Evolutionary conservation across 1,284 basidiomycete genomes (phyloP).

Genomic region (Puccinia hordei): DNA sequence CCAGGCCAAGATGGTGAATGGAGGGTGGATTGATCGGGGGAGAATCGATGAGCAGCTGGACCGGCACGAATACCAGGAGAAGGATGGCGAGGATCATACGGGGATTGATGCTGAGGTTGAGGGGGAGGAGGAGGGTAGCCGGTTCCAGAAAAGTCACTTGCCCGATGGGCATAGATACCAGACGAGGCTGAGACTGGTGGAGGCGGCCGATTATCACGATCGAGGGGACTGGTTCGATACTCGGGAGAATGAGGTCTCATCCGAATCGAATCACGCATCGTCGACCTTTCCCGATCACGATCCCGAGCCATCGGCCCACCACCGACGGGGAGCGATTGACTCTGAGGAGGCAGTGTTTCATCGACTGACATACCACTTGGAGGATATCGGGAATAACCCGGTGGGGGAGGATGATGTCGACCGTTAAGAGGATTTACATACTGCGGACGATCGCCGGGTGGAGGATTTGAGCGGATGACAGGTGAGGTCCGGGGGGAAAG

Average conservation of each 20-base stretch:
- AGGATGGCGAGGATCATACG: conserved; percentile 42
- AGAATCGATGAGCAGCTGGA: conserved; percentile 21
- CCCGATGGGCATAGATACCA: conserved; percentile 29
- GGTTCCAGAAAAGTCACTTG: conserved; percentile 12
- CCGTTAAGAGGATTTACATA: conserved; percentile 6
- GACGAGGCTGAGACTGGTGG: conserved; percentile 1
- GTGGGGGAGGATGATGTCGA: conserved; percentile 11
- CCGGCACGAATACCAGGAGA: conserved; percentile 37
- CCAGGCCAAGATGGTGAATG: conserved; percentile 36
- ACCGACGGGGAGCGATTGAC: not conserved
- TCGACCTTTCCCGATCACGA: conserved; percentile 34
- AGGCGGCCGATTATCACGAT: conserved; percentile 22
- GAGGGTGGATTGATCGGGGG: conserved; percentile 22
- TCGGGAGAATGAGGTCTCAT: conserved; percentile 37
- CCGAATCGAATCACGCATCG: conserved; percentile 28
- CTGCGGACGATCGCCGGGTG: conserved; percentile 20
- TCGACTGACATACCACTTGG: not conserved
- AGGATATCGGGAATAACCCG: conserved; percentile 30
- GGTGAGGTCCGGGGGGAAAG: conserved; percentile 43
- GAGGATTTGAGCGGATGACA: conserved; percentile 22
- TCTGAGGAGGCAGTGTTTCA: conserved; percentile 17
- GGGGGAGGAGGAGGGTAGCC: conserved; percentile 29
- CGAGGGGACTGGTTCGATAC: not conserved
- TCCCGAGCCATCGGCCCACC: conserved; percentile 13
- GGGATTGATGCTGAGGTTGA: conserved; percentile 35